These are phyloP conservation scores for Biscogniauxia mediterranea DNA, from an alignment of 2,329 filamentous ascomycete genomes.

Conservation along the genomic window DNA sequence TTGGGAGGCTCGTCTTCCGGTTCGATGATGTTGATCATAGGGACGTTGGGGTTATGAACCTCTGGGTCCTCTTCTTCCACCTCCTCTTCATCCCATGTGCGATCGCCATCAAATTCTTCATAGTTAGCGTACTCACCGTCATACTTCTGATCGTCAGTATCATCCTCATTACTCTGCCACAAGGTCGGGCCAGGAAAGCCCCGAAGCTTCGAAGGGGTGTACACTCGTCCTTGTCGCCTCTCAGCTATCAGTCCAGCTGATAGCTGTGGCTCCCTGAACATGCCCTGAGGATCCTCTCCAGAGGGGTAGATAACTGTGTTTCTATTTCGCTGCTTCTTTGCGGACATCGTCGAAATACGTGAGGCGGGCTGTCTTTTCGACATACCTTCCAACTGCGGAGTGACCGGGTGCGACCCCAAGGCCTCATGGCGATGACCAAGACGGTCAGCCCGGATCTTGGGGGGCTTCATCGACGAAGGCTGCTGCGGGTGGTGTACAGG, in stretches of 20 bases:
- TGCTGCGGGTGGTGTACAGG: not conserved
- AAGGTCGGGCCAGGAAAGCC: conserved; percentile 13
- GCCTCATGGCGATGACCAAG: conserved; percentile 20
- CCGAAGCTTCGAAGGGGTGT: conserved; percentile 5
- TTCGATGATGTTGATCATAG: not conserved
- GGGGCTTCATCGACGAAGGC: not conserved
- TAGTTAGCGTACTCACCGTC: not conserved
- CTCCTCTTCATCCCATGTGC: not conserved
- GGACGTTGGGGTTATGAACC: conserved; percentile 3
- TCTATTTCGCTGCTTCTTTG: conserved; percentile 1
- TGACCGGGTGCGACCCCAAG: conserved; percentile 22
- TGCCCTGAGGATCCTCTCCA: not conserved
- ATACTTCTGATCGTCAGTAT: not conserved
- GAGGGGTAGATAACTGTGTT: not conserved
- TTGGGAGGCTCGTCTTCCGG: conserved; percentile 1
- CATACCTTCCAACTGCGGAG: conserved; percentile 1
- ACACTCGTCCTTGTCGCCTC: conserved; percentile 12
- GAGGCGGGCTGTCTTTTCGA: not conserved
- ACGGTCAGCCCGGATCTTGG: conserved; percentile 5
- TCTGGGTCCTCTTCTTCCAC: not conserved
- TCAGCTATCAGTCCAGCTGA: conserved; percentile 5
- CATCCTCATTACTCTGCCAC: conserved; percentile 5
- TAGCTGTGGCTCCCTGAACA: not conserved
- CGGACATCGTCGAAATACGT: not conserved
- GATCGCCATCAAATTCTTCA: conserved; percentile 4